Evolutionary conservation across 805 yeast genomes (phyloP).

Genomic region (Ogataea salicorniae): DNA sequence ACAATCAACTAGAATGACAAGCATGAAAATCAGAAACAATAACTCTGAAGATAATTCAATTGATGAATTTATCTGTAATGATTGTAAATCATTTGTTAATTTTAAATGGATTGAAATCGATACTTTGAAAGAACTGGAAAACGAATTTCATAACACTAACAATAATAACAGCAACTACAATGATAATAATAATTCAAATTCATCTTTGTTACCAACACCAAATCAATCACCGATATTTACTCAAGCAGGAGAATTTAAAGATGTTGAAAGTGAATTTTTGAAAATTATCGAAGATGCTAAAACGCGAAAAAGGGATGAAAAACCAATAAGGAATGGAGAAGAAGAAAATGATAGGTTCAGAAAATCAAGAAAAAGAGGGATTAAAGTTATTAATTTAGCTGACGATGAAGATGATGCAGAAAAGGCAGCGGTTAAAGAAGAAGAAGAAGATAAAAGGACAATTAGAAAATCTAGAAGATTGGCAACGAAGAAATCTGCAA

Average conservation of each 20-base stretch:
- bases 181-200: not conserved
- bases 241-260: constrained; percentile 10
- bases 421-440: constrained; percentile 11
- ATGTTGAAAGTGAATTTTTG: constrained; percentile 23
- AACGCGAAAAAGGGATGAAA: not conserved
- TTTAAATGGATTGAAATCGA: constrained; percentile 43
- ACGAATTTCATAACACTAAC: not conserved
- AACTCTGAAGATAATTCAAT: constrained; percentile 12
- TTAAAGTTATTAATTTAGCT: constrained; percentile 25
- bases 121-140: constrained; percentile 13
- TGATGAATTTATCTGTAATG: constrained; percentile 44
- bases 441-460: too few species aligned
- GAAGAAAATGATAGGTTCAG: not conserved
- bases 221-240: constrained; percentile 22
- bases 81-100: constrained; percentile 44
- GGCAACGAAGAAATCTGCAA: constrained; percentile 16
- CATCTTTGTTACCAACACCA: constrained; percentile 26
- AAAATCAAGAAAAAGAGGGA: constrained; percentile 25
- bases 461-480: constrained; percentile 30
- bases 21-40: constrained; percentile 4
- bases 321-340: not conserved
- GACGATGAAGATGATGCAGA: constrained; percentile 28
- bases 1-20: constrained; percentile 13
- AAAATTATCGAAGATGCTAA: constrained; percentile 21
- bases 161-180: not conserved